Evolutionary conservation across 2,329 filamentous ascomycete genomes (phyloP).

Genomic region (Aschersonia sp.): DNA sequence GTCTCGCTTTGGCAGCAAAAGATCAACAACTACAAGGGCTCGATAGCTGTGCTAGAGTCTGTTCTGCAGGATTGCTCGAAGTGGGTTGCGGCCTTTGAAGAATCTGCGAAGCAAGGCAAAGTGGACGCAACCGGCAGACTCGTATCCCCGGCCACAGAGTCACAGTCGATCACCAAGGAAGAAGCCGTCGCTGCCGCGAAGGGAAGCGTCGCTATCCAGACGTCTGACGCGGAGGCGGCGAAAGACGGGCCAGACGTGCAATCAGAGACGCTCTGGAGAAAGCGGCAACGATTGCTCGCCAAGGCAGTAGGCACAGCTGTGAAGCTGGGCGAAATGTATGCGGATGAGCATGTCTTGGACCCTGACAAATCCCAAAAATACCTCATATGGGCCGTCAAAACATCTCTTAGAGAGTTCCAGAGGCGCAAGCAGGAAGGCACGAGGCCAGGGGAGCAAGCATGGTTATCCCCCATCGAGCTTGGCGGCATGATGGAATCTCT

Average conservation of each 20-base stretch:
- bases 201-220: background rate
- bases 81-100: conserved; percentile 43
- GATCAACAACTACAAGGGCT: conserved; percentile 51
- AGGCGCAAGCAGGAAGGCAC: conserved; percentile 52
- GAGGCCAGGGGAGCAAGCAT: conserved; percentile 54
- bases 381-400: conserved; percentile 71
- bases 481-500: conserved; percentile 65
- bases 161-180: background rate
- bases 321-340: conserved; percentile 75
- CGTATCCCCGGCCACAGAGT: conserved; percentile 6
- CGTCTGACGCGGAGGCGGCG: conserved; percentile 5
- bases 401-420: conserved; percentile 58
- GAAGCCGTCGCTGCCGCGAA: background rate
- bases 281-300: conserved; percentile 52
- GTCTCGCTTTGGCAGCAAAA: conserved; percentile 69
- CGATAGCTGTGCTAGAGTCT: conserved; percentile 66
- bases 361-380: conserved; percentile 56
- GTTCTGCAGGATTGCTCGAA: conserved; percentile 52
- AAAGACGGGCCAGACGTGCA: background rate
- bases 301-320: conserved; percentile 64
- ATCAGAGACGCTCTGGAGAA: conserved; percentile 36
- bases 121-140: conserved; percentile 24
- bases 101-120: conserved; percentile 30
- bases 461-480: conserved; percentile 56
- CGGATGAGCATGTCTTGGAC: conserved; percentile 60